phyloP scores from a whole-genome alignment of 331 rosid species.

The Stylosanthes scabra region DNA sequence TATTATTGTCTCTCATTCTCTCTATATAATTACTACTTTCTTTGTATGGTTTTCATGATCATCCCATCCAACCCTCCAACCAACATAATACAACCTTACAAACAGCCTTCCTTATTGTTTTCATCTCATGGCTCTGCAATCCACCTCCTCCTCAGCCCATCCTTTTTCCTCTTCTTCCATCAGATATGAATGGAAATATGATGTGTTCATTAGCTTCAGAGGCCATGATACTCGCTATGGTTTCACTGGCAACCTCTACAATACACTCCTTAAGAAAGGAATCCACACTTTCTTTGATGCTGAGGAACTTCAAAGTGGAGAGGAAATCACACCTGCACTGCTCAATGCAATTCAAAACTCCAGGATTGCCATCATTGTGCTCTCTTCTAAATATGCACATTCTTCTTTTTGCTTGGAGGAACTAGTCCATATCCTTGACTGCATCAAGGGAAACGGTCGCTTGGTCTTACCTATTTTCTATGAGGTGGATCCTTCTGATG shows the following conservation, averaged over 20 bases:
- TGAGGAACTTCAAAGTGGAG: not conserved
- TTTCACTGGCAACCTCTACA: not conserved
- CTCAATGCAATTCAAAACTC: not conserved
- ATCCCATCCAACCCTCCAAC: no score
- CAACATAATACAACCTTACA: no score
- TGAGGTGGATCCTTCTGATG: slow-evolving; percentile 18
- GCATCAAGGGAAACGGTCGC: not conserved
- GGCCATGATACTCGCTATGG: not conserved
- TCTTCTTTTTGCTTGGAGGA: slow-evolving; percentile 31
- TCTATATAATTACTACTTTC: no score
- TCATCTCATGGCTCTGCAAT: no score
- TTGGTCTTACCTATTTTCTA: not conserved
- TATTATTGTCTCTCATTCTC: no score
- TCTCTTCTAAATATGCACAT: not conserved
- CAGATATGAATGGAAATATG: not conserved
- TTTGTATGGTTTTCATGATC: no score
- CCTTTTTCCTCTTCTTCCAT: not conserved
- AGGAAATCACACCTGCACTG: not conserved
- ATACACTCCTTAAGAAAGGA: not conserved
- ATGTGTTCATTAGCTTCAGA: slow-evolving; percentile 24
- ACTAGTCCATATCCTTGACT: not conserved
- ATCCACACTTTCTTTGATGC: not conserved
- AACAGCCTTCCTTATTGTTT: no score
- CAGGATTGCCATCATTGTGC: not conserved
- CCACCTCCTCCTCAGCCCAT: not conserved